A percentile compares a stretch with the other conserved stretches of the same genome.
phyloP scores from a whole-genome alignment of 495 filamentous ascomycete species.

The Astrothelium subdiscretum region DNA sequence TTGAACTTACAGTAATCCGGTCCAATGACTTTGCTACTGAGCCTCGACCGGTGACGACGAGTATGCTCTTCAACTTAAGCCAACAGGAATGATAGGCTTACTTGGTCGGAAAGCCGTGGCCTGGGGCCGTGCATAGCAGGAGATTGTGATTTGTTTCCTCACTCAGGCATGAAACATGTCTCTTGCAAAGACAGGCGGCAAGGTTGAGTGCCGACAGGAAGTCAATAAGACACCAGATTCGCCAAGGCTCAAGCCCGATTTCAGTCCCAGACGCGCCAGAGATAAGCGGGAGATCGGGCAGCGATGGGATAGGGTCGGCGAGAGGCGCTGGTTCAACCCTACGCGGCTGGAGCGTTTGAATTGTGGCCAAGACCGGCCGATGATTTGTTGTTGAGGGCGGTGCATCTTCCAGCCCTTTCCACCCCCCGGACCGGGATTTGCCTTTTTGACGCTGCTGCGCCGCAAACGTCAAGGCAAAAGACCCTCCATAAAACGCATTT shows the following conservation, averaged over 20 bases:
- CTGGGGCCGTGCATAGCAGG: background rate
- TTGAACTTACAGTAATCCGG: too few relatives aligned
- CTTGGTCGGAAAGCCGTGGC: background rate
- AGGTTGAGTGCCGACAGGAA: background rate
- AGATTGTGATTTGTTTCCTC: background rate
- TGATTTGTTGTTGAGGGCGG: background rate
- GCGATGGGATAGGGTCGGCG: background rate
- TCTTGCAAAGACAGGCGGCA: background rate
- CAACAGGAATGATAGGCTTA: background rate
- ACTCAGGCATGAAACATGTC: background rate
- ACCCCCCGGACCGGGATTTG: background rate
- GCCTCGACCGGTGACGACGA: background rate
- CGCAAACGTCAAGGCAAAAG: background rate
- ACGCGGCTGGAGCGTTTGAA: background rate
- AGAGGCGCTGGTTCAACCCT: background rate
- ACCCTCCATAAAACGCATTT: background rate
- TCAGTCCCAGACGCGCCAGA: background rate
- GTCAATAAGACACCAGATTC: background rate
- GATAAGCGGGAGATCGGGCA: background rate
- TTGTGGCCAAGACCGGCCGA: background rate
- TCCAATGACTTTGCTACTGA: background rate
- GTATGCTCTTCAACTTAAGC: background rate
- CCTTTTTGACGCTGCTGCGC: conserved; percentile 1
- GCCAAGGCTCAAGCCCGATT: conserved; percentile 2
- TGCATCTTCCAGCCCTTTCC: background rate